Base-by-base conservation (phyloP, 116 monocot genomes). In the Papilionanthe hybrid region DNA sequence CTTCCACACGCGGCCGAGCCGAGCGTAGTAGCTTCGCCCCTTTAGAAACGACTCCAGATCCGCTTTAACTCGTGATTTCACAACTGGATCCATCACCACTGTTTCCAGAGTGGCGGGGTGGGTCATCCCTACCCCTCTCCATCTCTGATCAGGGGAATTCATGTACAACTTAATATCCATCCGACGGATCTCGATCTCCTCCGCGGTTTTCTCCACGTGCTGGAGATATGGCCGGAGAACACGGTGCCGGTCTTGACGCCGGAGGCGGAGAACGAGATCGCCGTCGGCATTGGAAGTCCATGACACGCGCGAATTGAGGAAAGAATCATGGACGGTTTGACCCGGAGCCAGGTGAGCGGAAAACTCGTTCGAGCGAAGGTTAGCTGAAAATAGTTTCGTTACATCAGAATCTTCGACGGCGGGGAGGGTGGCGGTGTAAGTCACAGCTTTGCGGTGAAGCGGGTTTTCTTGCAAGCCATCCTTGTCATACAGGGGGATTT, bases 211-310 rank as follows among this genome's bases (percentile, higher is more conserved):
- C 84, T 96, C 92, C 49, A 96, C 83, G 82, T 92, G 90, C 82
- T 92, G 87, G 43, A 96, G 83, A 72, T 96, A 96, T 5, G 93
- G 96, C 18, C 90, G 90, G 48, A 96, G 92, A 43, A 93, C 87
- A 37, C 96, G 90, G 49, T 84, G 82, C 55, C 88, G 81, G 75
- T 93, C 96, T 30, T 80, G 83, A 19, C 87, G 86, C 48, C 93
- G 82, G 18, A 96, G 53, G 56, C 87, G 84, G 30, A 96, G 78
- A 0, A 88, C 81, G 37, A 93, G 80, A 20, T 78, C 69, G 28
- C 9, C 77, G 45, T 42, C 42, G n/a, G 79, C 42, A 32, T 10
- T 5, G 75, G 79, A 72, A 13, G 79, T 88, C 95, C 95, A 96
- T 22, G 86, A 57, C 56, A 96, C 22, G 19, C 86, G 77, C 12